Evolutionary conservation across 495 filamentous ascomycete species (phyloP).

Genomic region (Trichoderma erinaceum): DNA sequence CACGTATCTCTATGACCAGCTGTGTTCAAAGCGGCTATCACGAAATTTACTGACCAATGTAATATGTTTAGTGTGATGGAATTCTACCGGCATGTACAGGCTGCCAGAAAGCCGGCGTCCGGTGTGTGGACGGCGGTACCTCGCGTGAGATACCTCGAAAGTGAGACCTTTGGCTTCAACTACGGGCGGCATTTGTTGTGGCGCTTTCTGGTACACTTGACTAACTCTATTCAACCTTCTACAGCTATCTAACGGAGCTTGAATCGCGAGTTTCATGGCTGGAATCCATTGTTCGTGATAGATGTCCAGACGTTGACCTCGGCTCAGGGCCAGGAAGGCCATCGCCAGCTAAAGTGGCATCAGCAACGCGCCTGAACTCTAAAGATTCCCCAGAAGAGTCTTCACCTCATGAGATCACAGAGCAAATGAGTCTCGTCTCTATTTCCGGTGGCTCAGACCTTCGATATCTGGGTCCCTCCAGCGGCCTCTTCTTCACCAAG

Average conservation of each 20-base stretch:
- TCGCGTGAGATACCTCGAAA: slow-evolving; percentile 11
- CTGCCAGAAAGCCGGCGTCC: slow-evolving; percentile 3
- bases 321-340: background rate
- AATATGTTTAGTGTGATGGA: background rate
- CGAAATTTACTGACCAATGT: background rate
- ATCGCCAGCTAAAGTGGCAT: background rate
- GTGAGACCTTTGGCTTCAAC: background rate
- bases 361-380: background rate
- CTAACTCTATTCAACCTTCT: background rate
- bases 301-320: slow-evolving; percentile 9
- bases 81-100: slow-evolving; percentile 5
- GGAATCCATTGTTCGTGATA: background rate
- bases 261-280: slow-evolving; percentile 4
- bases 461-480: slow-evolving; percentile 1
- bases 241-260: background rate
- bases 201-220: background rate
- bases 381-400: background rate
- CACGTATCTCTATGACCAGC: background rate
- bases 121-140: slow-evolving; percentile 7
- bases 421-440: slow-evolving; percentile 1
- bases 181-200: background rate
- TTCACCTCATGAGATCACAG: slow-evolving; percentile 4
- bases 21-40: background rate
- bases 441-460: slow-evolving; percentile 4
- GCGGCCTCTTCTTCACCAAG: slow-evolving; percentile 11